Conservation (phyloP, 257 asterid genomes). For the Petunia axillaris region DNA sequence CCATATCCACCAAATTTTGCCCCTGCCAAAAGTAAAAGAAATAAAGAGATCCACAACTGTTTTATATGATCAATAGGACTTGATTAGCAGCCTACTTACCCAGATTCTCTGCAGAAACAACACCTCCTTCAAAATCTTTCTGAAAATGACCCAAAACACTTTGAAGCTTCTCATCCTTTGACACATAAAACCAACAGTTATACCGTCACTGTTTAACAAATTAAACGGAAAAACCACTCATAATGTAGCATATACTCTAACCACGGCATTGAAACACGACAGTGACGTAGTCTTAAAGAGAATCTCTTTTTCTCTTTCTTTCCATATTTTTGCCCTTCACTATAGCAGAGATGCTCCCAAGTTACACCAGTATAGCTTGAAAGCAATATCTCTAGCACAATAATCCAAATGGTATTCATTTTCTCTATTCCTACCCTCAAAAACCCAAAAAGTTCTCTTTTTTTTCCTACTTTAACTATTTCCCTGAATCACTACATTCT, state of each 20-base stretch:
- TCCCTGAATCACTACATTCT: constrained; percentile 5
- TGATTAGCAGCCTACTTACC: constrained; percentile 58
- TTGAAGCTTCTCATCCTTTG: constrained; percentile 81
- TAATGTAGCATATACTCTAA: neutral
- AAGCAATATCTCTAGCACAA: constrained; percentile 5
- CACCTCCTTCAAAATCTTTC: constrained; percentile 93
- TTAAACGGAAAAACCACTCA: constrained; percentile 10
- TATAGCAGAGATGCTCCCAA: neutral
- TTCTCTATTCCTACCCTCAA: constrained; percentile 1
- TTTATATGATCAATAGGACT: constrained; percentile 21
- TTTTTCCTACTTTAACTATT: constrained; percentile 13
- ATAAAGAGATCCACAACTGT: constrained; percentile 26
- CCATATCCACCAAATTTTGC: constrained; percentile 93
- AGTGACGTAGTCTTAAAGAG: neutral
- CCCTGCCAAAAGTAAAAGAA: constrained; percentile 56
- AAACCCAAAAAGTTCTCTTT: neutral
- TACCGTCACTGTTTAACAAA: neutral
- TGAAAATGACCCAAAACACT: constrained; percentile 85
- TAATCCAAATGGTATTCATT: neutral
- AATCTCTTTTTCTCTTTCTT: constrained; percentile 16
- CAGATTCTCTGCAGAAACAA: constrained; percentile 73
- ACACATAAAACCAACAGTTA: neutral
- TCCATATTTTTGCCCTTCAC: constrained; percentile 13
- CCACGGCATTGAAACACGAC: neutral
- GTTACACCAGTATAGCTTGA: constrained; percentile 1